These are phyloP conservation scores for Suillus luteus DNA, from an alignment of 768 basidiomycete species.

Conservation along the genomic window DNA sequence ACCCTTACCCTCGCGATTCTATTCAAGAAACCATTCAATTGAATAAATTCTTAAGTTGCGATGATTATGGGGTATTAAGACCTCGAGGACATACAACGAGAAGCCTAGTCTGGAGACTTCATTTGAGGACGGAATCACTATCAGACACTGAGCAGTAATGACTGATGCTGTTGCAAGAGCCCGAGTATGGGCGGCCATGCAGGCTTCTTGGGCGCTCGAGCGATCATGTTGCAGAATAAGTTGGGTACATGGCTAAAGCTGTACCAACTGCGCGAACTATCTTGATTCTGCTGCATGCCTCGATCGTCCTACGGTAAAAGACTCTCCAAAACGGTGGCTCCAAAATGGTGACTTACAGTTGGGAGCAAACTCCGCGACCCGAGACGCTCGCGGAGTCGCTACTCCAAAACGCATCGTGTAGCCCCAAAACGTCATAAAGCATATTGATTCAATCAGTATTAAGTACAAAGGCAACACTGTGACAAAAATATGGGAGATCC, in stretches of 20 bases:
- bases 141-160: neutral
- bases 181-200: neutral
- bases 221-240: neutral
- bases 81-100: neutral
- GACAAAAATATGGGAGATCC: constrained; percentile 1
- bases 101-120: neutral
- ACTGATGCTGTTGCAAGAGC: neutral
- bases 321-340: neutral
- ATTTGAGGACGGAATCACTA: neutral
- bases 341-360: neutral
- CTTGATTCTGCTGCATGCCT: neutral
- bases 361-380: constrained; percentile 28
- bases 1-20: neutral
- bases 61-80: neutral
- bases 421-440: constrained; percentile 2
- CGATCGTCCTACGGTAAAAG: neutral
- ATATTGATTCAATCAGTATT: constrained; percentile 9
- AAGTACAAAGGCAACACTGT: constrained; percentile 6
- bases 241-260: neutral
- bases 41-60: neutral
- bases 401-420: constrained; percentile 1
- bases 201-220: neutral
- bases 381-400: constrained; percentile 23
- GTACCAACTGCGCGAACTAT: neutral
- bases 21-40: constrained; percentile 1